Conservation (phyloP, 129 eudicot species). For the Kitagawia praeruptora region DNA sequence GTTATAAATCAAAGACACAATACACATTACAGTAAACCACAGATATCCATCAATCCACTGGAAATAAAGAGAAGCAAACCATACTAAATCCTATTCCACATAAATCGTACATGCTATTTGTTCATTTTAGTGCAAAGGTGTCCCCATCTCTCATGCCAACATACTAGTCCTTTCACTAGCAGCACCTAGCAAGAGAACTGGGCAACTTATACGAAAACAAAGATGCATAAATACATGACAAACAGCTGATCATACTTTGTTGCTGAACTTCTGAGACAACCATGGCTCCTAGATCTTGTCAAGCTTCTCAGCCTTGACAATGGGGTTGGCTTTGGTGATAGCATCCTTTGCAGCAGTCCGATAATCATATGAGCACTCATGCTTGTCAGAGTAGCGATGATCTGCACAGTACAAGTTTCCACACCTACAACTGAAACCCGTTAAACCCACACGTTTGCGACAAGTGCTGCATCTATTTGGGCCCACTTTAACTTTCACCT, state of each 20-base stretch:
- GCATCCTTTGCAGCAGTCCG: slow-evolving; percentile 59
- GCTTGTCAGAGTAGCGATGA: slow-evolving; percentile 77
- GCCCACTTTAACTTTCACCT: slow-evolving; percentile 43
- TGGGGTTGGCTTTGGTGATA: slow-evolving; percentile 62
- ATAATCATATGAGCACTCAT: slow-evolving; percentile 63
- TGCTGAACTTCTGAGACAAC: slow-evolving; percentile 1
- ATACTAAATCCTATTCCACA: slow-evolving; percentile 1
- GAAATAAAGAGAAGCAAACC: not conserved
- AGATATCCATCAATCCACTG: not conserved
- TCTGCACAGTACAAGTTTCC: slow-evolving; percentile 56
- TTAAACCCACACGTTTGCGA: slow-evolving; percentile 62
- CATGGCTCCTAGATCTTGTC: slow-evolving; percentile 42
- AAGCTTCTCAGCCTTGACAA: slow-evolving; percentile 68
- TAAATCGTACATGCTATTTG: not conserved
- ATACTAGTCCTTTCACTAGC: not conserved
- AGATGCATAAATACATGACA: slow-evolving; percentile 23
- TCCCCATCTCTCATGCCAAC: slow-evolving; percentile 4
- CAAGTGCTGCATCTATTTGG: slow-evolving; percentile 58
- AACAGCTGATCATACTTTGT: slow-evolving; percentile 21
- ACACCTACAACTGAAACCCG: slow-evolving; percentile 60
- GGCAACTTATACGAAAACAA: slow-evolving; percentile 19
- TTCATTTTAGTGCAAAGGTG: not conserved
- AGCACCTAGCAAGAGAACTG: slow-evolving; percentile 22
- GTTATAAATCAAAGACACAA: not conserved
- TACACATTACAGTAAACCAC: slow-evolving; percentile 1